A percentile compares a stretch with the other conserved stretches of the same genome.
Evolutionary conservation across 106 monocot species (phyloP).

Genomic region (Phalaenopsis equestris): DNA sequence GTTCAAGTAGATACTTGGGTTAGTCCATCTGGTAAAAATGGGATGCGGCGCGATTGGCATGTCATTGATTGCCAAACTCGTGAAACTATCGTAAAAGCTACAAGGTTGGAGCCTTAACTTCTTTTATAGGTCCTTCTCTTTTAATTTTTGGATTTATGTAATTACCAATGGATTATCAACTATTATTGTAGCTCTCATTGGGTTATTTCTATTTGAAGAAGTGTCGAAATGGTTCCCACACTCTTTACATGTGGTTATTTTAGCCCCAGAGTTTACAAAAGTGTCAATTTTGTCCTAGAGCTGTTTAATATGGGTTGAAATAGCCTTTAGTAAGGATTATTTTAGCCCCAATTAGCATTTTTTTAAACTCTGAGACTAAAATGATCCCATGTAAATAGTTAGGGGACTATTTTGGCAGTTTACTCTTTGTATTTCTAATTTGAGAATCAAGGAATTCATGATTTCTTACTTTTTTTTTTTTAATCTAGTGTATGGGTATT

Average conservation of each 20-base stretch:
- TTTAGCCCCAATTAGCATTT: no score
- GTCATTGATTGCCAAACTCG: constrained; percentile 73
- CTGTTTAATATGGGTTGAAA: no score
- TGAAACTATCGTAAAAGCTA: constrained; percentile 65
- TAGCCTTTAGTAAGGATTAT: no score
- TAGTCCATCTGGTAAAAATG: constrained; percentile 81
- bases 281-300: no score
- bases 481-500: constrained; percentile 75
- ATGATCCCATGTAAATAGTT: no score
- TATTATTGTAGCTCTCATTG: neutral
- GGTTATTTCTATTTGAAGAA: no score
- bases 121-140: constrained; percentile 2
- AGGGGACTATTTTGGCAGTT: no score
- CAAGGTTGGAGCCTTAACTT: constrained; percentile 35
- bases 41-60: constrained; percentile 94
- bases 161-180: neutral
- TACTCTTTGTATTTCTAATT: neutral
- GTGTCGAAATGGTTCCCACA: no score
- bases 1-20: constrained; percentile 96
- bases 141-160: neutral
- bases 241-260: no score
- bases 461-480: constrained; percentile 5
- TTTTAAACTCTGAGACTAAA: no score
- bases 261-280: no score
- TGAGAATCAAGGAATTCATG: neutral